Evolutionary conservation across 345 rosid genomes (phyloP), one percentile per base, ranked within the genome.

Genomic region (Cochlearia excelsa): DNA sequence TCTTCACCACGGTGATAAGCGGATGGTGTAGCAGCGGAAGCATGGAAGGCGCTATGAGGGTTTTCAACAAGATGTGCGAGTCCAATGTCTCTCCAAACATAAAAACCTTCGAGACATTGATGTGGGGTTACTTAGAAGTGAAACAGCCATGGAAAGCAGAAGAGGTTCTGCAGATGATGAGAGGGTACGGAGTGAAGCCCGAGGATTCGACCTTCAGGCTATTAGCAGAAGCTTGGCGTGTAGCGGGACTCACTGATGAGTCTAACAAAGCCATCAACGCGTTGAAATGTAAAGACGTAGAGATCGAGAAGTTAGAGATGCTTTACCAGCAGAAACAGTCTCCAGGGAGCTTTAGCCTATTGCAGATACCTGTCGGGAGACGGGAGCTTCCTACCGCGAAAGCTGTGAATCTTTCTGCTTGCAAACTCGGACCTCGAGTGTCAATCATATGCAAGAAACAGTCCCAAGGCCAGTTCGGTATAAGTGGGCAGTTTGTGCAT

Each of bases 121-220:
- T 84, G 53, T 76, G 77, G 79, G 89, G 89, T 59, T 84, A 75
- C 38, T 41, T 72, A 10, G 78, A 78, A 68, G 70, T 74, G 42
- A 78, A 74, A 59, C 82, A 77, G 46, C 89, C 89, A 54, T 84
- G 89, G 86, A 84, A 80, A 76, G 86, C 81, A 2, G 86, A 81
- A 74, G 82, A 81, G 41, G 68, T 78, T 65, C 74, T 84, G 42
- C 81, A 78, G 61, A 61, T 79, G 43, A 81, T 81, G 84, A 60
- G 65, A 76, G 82, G 72, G 26, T 83, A 59, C 47, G 79, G 72
- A 42, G 86, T 81, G 47, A 75, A 69, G 59, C 81, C 79, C 39
- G 75, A 74, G 77, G 74, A 74, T 57, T 81, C 84, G n/a, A 81
- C 84, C 49, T 61, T 69, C 51, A 42, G 55, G 74, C 72, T 81